Evolutionary conservation across 2,329 filamentous ascomycete species (phyloP), one percentile per base, ranked within the genome.

Genomic region (Graphium sp.): DNA sequence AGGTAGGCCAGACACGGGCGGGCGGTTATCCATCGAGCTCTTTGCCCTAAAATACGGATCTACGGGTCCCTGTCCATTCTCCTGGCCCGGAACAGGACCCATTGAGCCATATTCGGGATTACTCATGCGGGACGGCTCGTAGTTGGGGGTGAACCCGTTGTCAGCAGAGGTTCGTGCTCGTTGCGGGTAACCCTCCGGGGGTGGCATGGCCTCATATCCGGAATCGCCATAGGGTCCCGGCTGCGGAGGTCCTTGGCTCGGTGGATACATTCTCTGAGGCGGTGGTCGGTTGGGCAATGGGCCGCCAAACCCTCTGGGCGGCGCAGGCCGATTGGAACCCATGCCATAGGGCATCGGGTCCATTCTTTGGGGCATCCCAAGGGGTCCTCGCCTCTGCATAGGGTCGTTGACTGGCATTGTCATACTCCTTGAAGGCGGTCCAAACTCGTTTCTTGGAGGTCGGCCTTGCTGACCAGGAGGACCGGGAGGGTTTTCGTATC

Each of bases 331-430:
- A 18, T 16, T 16, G 4, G 30, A 26, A 8, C 18, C 30, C 10
- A 27, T 26, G 11, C 27, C 31, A 20, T 29, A 18, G 10, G 26
- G 20, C 38, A 45, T 43, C 15, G 18, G 45, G 41, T 13, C 44
- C 44, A 9, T 3, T 22, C 12, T 9, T 22, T 22, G 20, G 10
- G 12, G 20, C 10, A 12, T 12, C 9, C 36, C 44, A 3, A 21
- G 26, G 27, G 48, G 44, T 6, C 41, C 43, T 46, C 53, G 18
- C 12, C 45, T 53, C 19, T 54, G 49, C 38, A 53, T 49, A 12
- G 48, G 46, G 8, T 60, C 54, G 31, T 63, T 57, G 4, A 55
- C 45, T 2, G 69, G 67, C 64, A 73, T 68, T 5, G 71, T 75
- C 59, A 63, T 66, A 32, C 68, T 74, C 38, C 70, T 56, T n/a